Evolutionary conservation across 305 asterid species (phyloP).

Genomic region (Vinca major): DNA sequence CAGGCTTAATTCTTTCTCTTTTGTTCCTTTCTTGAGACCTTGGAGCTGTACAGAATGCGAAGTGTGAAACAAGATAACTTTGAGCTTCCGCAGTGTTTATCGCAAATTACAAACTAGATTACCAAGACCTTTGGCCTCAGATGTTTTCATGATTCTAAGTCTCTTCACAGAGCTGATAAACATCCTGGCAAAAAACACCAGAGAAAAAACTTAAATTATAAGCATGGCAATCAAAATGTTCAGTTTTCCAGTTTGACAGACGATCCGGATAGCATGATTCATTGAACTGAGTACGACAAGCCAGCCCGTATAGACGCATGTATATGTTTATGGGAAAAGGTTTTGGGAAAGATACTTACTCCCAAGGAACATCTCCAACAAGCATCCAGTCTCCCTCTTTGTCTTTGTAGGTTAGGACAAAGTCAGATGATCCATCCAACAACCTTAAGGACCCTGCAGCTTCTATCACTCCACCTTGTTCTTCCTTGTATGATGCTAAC

Average conservation of each 20-base stretch:
- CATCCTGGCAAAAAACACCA: slow-evolving; percentile 41
- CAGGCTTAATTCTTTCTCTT: slow-evolving; percentile 27
- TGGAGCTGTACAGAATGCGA: slow-evolving; percentile 32
- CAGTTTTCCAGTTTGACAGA: background rate
- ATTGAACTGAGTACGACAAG: background rate
- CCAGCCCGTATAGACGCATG: too few relatives aligned
- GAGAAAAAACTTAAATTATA: slow-evolving; percentile 14
- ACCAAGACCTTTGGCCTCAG: slow-evolving; percentile 73
- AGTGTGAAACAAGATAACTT: background rate
- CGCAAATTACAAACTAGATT: slow-evolving; percentile 4
- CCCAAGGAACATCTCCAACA: slow-evolving; percentile 92
- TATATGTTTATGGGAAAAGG: background rate
- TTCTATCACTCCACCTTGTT: slow-evolving; percentile 28
- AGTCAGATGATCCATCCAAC: slow-evolving; percentile 57
- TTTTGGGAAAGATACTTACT: slow-evolving; percentile 34
- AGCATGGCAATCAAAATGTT: background rate
- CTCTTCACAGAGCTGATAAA: slow-evolving; percentile 61
- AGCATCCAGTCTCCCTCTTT: slow-evolving; percentile 92
- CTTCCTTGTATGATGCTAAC: slow-evolving; percentile 44
- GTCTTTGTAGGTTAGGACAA: slow-evolving; percentile 81
- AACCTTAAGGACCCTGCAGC: slow-evolving; percentile 30
- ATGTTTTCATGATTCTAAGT: slow-evolving; percentile 63
- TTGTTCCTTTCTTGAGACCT: slow-evolving; percentile 35
- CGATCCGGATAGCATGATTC: background rate
- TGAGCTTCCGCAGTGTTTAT: background rate